Base-by-base conservation (phyloP, 257 asterid genomes). In the Leptodermis oblonga region DNA sequence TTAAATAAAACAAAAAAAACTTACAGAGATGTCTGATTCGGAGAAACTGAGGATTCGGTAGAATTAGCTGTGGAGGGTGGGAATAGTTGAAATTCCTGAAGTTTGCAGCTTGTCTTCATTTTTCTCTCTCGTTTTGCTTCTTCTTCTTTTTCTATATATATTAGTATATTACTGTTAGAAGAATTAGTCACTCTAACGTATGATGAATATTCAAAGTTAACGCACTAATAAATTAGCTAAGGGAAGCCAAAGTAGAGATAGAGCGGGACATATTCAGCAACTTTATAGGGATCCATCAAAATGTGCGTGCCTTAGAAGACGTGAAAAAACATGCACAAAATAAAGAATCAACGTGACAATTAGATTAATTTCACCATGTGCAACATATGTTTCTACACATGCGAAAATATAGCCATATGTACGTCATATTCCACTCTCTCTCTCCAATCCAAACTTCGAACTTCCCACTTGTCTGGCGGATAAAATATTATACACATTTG, bases 331-430 rank as follows among this genome's bases (percentile, higher is more conserved):
- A 3, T 68, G 2, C 7, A 48, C 15, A 49, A 15, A 34, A 9
- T 34, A 34, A 25, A 54, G 17, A 37, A 55, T 54, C 48, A 69
- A 63, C 41, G 37, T 30, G 55, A 0, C 73, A 37, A 41, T 54
- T n/a, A 55, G 4, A 39, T 23, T 54, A 69, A 30, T n/a, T n/a
- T n/a, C n/a, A 52, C 42, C 73, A 69, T 41, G 65, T 69, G 65
- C 2, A 69, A 69, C 28, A 69, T 41, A 64, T 69, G 46, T 69
- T 39, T 48, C 12, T 54, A 36, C 49, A 53, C 51, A 46, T 51
- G 62, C 48, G 5, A 52, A 51, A 51, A 20, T 7, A 30, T 26
- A 18, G 39, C 39, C 6, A 34, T 34, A 3, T 34, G 6, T 34
- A 31, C 11, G 15, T 18, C 8, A 5, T 11, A 54, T 54, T 54